Evolutionary conservation across 2,329 filamentous ascomycete species (phyloP), one percentile per base, ranked within the genome.

Genomic region (Penicillium sp.): DNA sequence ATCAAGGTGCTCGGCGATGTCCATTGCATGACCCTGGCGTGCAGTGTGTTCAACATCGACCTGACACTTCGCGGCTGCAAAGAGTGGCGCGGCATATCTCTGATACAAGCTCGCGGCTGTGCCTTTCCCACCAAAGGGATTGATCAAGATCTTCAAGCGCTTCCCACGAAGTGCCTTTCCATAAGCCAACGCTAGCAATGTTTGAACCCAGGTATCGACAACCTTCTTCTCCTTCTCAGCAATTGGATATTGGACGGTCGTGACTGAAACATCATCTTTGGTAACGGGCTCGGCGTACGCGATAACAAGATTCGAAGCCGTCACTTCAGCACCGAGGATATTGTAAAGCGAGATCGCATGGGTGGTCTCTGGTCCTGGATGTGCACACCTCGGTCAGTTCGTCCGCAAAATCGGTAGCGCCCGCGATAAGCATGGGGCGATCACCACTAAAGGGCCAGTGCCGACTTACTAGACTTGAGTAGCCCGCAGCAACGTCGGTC

Each of bases 121-220:
- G 14, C 93, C 93, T 40, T 91, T 89, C 0, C 94, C 94, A 13
- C 92, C 91, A 65, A 92, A 89, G 0, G 94, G 94, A 72, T 99
- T 99, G 58, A 99, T 82, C 42, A 97, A 78, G 11, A 97, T 86
- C 71, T 94, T 96, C 59, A 94, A 86, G 44, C 91, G 86, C 73
- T 92, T 94, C 54, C 81, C 82, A 49, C 81, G 82, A 66, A 88
- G 85, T 1, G 89, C 83, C 7, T 79, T 77, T 52, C 78, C 87
- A 67, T 96, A 97, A 22, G 92, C 86, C 44, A 82, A 81, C 34
- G 85, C 77, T 18, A 96, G 71, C 32, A 97, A 80, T 49, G 76
- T 78, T 27, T 81, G 77, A 36, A 86, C 77, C 86, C 91, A 97
- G 53, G 70, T 64, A 45, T 81, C 77, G 8, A 81, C 76, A n/a